These are phyloP conservation scores for Daucus carota DNA, from an alignment of 129 eudicot species.

Conservation along the genomic window DNA sequence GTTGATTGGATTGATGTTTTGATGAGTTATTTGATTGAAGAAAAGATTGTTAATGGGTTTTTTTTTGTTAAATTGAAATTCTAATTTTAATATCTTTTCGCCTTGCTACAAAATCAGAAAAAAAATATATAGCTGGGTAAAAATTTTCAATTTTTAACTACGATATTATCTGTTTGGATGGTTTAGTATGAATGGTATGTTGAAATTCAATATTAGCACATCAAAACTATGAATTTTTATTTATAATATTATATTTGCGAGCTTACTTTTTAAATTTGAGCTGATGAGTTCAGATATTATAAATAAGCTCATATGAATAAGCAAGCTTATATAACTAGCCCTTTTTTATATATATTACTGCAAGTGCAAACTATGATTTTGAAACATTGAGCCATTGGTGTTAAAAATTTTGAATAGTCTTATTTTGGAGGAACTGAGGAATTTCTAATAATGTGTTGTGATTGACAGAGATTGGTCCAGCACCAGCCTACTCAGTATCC, in stretches of 20 bases:
- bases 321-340: not conserved
- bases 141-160: too few relatives aligned
- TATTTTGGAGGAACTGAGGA: too few relatives aligned
- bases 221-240: too few relatives aligned
- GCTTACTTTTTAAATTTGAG: not conserved
- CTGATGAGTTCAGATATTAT: not conserved
- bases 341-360: not conserved
- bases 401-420: too few relatives aligned
- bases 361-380: not conserved
- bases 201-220: too few relatives aligned
- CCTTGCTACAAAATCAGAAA: too few relatives aligned
- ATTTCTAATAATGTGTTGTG: not conserved
- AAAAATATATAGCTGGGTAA: too few relatives aligned
- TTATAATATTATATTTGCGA: not conserved
- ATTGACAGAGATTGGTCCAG: slow-evolving; percentile 62
- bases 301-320: too few relatives aligned
- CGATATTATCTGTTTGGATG: too few relatives aligned
- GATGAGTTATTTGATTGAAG: not conserved
- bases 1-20: not conserved
- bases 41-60: not conserved
- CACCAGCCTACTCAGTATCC: slow-evolving; percentile 92
- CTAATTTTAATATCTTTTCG: not conserved
- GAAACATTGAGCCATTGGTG: not conserved
- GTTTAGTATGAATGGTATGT: too few relatives aligned
- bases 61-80: not conserved